phyloP scores from a whole-genome alignment of 192 early-diverging fungal species.

The Oehlia diaphana region DNA sequence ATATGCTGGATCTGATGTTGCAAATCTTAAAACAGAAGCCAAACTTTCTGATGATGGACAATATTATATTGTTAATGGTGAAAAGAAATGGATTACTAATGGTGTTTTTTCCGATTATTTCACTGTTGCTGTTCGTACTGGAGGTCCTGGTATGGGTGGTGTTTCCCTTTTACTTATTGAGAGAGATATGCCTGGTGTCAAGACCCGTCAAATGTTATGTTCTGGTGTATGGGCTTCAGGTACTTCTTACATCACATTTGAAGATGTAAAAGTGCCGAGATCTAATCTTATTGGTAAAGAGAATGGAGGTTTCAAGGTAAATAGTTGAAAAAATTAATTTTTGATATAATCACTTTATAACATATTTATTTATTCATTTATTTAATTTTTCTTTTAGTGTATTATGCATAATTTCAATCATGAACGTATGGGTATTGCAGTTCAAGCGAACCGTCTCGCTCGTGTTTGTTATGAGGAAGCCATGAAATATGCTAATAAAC shows the following conservation, averaged over 20 bases:
- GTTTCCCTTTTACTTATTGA: constrained; percentile 76
- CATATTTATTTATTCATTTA: neutral
- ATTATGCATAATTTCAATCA: constrained; percentile 82
- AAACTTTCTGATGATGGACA: constrained; percentile 67
- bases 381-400: constrained; percentile 29
- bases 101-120: constrained; percentile 84
- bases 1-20: constrained; percentile 70
- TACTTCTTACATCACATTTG: constrained; percentile 77
- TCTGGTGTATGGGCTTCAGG: constrained; percentile 82
- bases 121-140: constrained; percentile 78
- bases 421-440: constrained; percentile 79
- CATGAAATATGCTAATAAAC: constrained; percentile 80
- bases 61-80: constrained; percentile 77
- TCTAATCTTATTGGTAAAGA: constrained; percentile 83
- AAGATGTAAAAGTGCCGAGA: constrained; percentile 85
- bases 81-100: constrained; percentile 89
- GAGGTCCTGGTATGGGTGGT: constrained; percentile 75
- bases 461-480: constrained; percentile 86
- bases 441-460: constrained; percentile 82
- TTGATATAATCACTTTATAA: neutral
- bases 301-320: constrained; percentile 80
- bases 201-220: constrained; percentile 82
- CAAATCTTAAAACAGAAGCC: constrained; percentile 67
- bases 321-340: neutral
- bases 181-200: constrained; percentile 69